Base-by-base conservation (phyloP, 768 basidiomycete genomes). In the Gymnopilus junonius region DNA sequence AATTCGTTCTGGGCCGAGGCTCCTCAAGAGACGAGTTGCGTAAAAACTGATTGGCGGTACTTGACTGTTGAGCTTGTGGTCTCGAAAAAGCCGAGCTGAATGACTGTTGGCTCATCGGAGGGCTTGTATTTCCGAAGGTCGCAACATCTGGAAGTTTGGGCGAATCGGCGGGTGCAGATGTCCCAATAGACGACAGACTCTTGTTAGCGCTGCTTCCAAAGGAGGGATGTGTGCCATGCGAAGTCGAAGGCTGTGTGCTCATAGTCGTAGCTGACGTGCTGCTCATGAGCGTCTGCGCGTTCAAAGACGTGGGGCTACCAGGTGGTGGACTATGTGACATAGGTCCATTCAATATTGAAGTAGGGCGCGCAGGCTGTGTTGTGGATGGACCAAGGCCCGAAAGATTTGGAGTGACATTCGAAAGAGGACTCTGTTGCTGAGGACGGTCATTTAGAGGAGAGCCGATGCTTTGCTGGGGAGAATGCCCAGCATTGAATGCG, bases 251-350 rank as follows among this genome's bases (percentile, higher is more conserved):
- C 27, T 65, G 64, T 15, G 53, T 68, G 62, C 61, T 65, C 45
- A 59, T 61, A 42, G 50, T 64, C 37, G 62, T 34, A 10, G 50
- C 31, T 15, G 59, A 55, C 17, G 64, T 37, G 37, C 50, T 63
- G 29, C 50, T 51, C 11, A 48, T 42, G 23, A 60, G 27, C 8
- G 50, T 63, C 34, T 62, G 62, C 43, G 45, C 27, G 31, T 50
- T 40, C 32, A 60, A 54, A 42, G 60, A 43, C n/a, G 55, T 40
- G 11, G 68, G 60, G 48, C 65, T 67, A 17, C 40, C 48, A 5
- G 72, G 56, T 25, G 53, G 58, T 25, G 72, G 70, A 46, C 67
- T 71, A 57, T 67, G 59, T 11, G 67, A 61, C 27, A 71, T 54
- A 17, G 66, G 68, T 31, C 65, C 42, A 20, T 45, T 56, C 32